Conservation (phyloP, 202 grass and related monocot species). For the Schoenoplectus triqueter region DNA sequence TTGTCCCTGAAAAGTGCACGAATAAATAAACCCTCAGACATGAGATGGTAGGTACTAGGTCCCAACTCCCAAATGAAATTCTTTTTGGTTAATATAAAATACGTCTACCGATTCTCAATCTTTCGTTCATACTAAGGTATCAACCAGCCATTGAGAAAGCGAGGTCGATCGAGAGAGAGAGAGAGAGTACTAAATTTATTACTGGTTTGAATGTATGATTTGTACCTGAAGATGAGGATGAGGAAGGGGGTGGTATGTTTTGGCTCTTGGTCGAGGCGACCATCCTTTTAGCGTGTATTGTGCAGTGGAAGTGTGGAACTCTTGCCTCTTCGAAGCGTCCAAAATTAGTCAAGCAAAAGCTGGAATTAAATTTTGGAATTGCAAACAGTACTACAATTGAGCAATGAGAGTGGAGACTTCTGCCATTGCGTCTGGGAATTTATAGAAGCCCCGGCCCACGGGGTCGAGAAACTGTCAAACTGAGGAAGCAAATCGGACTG, state of each 20-base stretch:
- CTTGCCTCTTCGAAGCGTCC: background rate
- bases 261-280: slow-evolving; percentile 4
- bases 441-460: background rate
- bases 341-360: background rate
- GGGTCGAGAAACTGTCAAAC: too few species aligned
- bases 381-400: background rate
- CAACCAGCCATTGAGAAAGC: too few species aligned
- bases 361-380: background rate
- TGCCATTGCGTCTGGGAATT: background rate
- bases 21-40: too few species aligned
- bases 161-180: background rate
- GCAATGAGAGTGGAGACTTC: background rate
- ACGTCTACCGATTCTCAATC: too few species aligned
- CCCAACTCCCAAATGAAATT: too few species aligned
- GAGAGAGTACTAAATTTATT: background rate
- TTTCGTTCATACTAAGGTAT: background rate
- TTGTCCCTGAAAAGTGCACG: too few species aligned
- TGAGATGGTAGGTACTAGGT: too few species aligned
- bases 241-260: background rate
- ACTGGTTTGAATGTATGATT: background rate
- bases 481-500: too few species aligned
- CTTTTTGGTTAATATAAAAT: too few species aligned
- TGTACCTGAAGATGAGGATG: slow-evolving; percentile 24
- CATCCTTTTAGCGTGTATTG: background rate
- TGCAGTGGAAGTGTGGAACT: too few species aligned